These are phyloP conservation scores for Penicillium sp. DNA, from an alignment of 2,329 filamentous ascomycete genomes.

Conservation along the genomic window DNA sequence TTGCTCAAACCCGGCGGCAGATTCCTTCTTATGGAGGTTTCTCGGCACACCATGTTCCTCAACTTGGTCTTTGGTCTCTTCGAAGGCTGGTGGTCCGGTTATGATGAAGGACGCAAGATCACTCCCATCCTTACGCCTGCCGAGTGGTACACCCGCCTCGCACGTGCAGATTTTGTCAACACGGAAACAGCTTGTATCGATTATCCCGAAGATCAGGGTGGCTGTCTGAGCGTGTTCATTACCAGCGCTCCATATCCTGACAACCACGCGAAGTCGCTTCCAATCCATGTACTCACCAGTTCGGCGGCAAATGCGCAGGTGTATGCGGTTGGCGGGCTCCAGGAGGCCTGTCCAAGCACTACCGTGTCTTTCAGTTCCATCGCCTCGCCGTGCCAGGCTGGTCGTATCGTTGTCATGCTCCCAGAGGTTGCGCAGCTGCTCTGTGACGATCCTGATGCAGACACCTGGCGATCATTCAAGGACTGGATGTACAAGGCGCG, in stretches of 20 bases:
- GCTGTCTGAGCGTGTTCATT: slow-evolving; percentile 8
- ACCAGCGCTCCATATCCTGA: background rate
- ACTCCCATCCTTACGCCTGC: slow-evolving; percentile 2
- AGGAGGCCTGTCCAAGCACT: background rate
- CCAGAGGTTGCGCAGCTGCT: slow-evolving; percentile 14
- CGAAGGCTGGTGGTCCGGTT: slow-evolving; percentile 13
- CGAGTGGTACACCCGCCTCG: background rate
- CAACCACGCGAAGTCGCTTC: background rate
- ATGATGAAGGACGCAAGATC: slow-evolving; percentile 9
- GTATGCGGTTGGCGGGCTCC: background rate
- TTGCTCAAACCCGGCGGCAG: slow-evolving; percentile 12
- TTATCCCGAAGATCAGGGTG: slow-evolving; percentile 13
- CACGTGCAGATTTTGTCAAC: slow-evolving; percentile 2
- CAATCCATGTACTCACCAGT: slow-evolving; percentile 6
- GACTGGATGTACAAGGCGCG: slow-evolving; percentile 9
- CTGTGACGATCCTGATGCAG: background rate
- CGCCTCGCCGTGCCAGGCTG: background rate
- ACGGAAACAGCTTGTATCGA: slow-evolving; percentile 5
- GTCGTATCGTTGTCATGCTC: slow-evolving; percentile 15
- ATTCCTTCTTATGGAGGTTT: slow-evolving; percentile 13
- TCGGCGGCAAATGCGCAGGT: background rate
- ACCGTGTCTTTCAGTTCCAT: background rate
- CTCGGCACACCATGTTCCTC: background rate
- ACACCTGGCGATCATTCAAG: slow-evolving; percentile 4
- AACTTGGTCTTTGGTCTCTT: slow-evolving; percentile 12